Evolutionary conservation across 257 asterid species (phyloP).

Genomic region (Avicennia marina): DNA sequence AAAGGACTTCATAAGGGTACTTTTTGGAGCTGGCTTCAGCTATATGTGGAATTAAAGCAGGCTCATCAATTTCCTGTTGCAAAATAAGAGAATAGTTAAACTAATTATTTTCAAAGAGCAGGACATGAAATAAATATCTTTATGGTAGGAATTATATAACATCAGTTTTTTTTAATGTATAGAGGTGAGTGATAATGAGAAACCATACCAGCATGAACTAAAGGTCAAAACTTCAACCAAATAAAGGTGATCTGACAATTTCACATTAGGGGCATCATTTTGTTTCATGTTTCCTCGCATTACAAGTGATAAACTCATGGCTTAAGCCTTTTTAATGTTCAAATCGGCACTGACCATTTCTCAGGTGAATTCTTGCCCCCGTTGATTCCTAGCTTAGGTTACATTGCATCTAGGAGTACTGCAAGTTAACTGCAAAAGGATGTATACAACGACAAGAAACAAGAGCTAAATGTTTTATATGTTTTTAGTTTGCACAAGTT

Average conservation of each 20-base stretch:
- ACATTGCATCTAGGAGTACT: no score
- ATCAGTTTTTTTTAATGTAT: constrained; percentile 9
- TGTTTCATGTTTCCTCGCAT: background rate
- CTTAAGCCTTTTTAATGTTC: background rate
- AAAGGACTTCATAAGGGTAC: constrained; percentile 98
- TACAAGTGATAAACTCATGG: constrained; percentile 10
- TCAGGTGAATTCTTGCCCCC: no score
- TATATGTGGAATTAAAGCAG: constrained; percentile 97
- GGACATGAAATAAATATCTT: background rate
- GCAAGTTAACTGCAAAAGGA: no score
- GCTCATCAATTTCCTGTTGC: constrained; percentile 90
- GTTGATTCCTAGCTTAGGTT: no score
- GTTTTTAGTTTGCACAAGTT: no score
- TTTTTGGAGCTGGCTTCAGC: constrained; percentile 97
- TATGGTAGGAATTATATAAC: background rate
- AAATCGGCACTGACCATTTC: constrained; percentile 9
- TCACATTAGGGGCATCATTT: constrained; percentile 1
- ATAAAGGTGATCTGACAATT: background rate
- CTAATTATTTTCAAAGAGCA: constrained; percentile 2
- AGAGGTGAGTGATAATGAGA: constrained; percentile 1
- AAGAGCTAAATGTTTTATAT: no score
- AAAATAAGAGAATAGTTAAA: constrained; percentile 13
- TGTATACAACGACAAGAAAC: no score
- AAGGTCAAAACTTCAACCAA: background rate
- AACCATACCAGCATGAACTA: constrained; percentile 1